Conservation (phyloP, 371 early-diverging fungal species). For the Mortierella sp. region DNA sequence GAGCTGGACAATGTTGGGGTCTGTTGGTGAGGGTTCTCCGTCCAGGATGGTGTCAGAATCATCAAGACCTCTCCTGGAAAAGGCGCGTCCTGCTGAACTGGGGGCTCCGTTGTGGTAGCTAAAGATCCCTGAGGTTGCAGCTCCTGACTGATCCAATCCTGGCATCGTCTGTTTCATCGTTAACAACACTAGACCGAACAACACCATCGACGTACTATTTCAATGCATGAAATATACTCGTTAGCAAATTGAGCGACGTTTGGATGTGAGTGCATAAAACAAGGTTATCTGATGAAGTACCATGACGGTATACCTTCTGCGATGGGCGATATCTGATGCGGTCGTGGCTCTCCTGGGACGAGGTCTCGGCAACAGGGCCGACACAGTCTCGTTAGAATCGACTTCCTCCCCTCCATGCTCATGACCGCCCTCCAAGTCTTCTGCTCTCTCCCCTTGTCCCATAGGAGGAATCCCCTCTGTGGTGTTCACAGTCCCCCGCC, state of each 20-base stretch:
- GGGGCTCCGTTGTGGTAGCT: background rate
- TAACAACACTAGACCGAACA: slow-evolving; percentile 45
- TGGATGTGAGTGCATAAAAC: too few relatives aligned
- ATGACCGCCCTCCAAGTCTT: background rate
- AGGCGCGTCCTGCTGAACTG: slow-evolving; percentile 23
- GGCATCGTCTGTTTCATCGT: slow-evolving; percentile 44
- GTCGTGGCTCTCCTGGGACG: slow-evolving; percentile 37
- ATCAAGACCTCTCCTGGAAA: slow-evolving; percentile 24
- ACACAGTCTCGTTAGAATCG: slow-evolving; percentile 11
- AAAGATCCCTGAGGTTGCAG: background rate
- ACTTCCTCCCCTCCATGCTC: background rate
- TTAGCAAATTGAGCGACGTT: background rate
- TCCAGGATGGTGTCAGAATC: slow-evolving; percentile 4
- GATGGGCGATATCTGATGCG: slow-evolving; percentile 46
- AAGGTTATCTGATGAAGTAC: background rate
- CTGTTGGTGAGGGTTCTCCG: slow-evolving; percentile 4
- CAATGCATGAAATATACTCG: background rate
- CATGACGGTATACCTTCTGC: slow-evolving; percentile 33
- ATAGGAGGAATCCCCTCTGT: background rate
- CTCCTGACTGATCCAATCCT: background rate
- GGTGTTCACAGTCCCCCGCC: background rate
- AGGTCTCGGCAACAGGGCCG: slow-evolving; percentile 25
- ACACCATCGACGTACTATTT: slow-evolving; percentile 49
- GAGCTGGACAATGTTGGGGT: slow-evolving; percentile 54
- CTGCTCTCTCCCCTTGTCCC: background rate